Conservation (phyloP, 2,329 filamentous ascomycete genomes). For the Emergomyces orientalis region DNA sequence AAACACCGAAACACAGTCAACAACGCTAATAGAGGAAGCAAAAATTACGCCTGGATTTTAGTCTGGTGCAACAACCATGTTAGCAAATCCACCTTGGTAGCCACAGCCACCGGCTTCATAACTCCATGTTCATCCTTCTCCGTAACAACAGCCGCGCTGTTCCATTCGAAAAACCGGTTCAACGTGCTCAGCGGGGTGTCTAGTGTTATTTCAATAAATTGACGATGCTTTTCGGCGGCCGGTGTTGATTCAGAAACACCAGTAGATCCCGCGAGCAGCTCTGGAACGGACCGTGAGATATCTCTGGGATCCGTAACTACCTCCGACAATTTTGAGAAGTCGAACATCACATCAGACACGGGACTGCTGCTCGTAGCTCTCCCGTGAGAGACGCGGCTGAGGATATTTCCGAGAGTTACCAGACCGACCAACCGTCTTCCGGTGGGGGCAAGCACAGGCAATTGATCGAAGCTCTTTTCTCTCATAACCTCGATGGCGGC, state of each 20-base stretch:
- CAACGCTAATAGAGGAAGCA: not conserved
- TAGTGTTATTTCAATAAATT: constrained; percentile 89
- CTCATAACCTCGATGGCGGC: constrained; percentile 97
- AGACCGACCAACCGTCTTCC: constrained; percentile 74
- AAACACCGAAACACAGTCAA: constrained; percentile 13
- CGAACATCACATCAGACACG: constrained; percentile 90
- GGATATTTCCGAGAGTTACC: constrained; percentile 87
- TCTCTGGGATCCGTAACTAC: constrained; percentile 79
- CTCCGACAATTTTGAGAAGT: constrained; percentile 80
- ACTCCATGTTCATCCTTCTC: constrained; percentile 55
- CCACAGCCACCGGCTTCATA: constrained; percentile 74
- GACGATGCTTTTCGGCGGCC: constrained; percentile 42
- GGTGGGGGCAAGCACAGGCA: constrained; percentile 69
- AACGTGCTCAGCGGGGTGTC: constrained; percentile 76
- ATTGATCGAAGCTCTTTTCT: constrained; percentile 94
- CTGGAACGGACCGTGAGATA: constrained; percentile 26
- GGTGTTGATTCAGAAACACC: not conserved
- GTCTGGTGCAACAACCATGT: constrained; percentile 76
- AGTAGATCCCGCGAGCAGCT: not conserved
- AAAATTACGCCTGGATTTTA: constrained; percentile 17
- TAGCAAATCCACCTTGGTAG: constrained; percentile 92
- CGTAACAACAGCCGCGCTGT: constrained; percentile 89
- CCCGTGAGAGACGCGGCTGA: constrained; percentile 79
- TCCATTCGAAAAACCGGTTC: constrained; percentile 96
- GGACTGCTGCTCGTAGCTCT: constrained; percentile 64